Evolutionary conservation across 2,329 filamentous ascomycete species (phyloP), one percentile per base, ranked within the genome.

Genomic region (Septoria petroselini): DNA sequence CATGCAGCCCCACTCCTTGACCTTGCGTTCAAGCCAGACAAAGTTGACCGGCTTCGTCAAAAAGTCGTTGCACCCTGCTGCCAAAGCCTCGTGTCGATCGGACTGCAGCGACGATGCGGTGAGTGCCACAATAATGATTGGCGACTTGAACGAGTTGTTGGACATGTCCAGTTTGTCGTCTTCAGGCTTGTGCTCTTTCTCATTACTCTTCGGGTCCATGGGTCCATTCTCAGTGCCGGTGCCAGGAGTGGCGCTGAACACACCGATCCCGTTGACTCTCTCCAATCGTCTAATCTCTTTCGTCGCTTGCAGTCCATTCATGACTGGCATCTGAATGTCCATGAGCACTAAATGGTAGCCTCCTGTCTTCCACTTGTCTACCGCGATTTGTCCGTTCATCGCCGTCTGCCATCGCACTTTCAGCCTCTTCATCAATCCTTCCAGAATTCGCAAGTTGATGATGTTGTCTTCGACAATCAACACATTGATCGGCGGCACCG

Each of bases 1-100:
- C 93, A 98, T 98, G 74, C 93, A 97, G 49, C 93, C 93, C 93
- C 93, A 98, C 76, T 98, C 93, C 73, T 94, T 96, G 61, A 97
- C 91, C 70, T 98, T 98, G 50, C 91, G 83, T 69, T 96, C 89
- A 19, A 98, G 81, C 91, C 91, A 98, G 52, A 94, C 86, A 66
- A 96, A 96, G 68, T 95, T 95, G 60, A 98, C 91, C 15, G 93
- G 93, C 88, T 95, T 65, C 54, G 93, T 97, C 67, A 98, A 76
- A 71, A 97, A 98, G 71, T 98, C 93, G 68, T 98, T 98, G 69
- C 93, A 97, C 3, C 93, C 93, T 31, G 91, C 93, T 21, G 91
- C 91, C 62, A 97, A 74, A 3, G 93, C 93, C 69, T 96, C 91
- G 66, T 96, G 91, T 58, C 93, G 82, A 73, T 98, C 93, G 66